Conservation (phyloP, 75 land plant species). For the Picea glauca region DNA sequence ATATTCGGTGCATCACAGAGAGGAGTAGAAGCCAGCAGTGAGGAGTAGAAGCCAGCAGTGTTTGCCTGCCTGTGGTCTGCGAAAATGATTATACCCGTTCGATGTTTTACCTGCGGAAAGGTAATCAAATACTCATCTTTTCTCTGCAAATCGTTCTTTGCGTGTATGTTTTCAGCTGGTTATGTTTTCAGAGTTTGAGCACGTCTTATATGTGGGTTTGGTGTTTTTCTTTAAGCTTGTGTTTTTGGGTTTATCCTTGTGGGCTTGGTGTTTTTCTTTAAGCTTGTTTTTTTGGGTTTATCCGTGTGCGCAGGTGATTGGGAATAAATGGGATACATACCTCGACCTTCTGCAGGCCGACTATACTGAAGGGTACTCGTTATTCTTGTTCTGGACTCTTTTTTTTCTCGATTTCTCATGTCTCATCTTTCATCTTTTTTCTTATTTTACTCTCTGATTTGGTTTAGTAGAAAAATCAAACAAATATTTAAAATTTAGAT, state of each 20-base stretch:
- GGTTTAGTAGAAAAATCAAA: no score
- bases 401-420: no score
- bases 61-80: not conserved
- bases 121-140: constrained; percentile 14
- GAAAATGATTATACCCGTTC: constrained; percentile 89
- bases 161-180: not conserved
- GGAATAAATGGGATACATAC: constrained; percentile 98
- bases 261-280: not conserved
- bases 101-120: constrained; percentile 97
- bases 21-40: no score
- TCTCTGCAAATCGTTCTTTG: not conserved
- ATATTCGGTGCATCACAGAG: no score
- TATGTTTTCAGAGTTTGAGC: not conserved
- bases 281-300: not conserved
- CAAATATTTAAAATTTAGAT: no score
- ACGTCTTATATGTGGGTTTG: no score
- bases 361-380: constrained; percentile 72
- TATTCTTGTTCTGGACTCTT: no score
- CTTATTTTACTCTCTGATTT: no score
- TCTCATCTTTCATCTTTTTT: no score
- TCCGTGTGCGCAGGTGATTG: constrained; percentile 63
- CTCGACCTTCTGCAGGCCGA: constrained; percentile 96
- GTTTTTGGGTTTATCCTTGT: not conserved
- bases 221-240: not conserved
- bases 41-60: no score